A percentile compares a stretch with the other conserved stretches of the same genome.
Evolutionary conservation across 108 stramenopile genomes (phyloP).

Genomic region (Nitzschia putrida): DNA sequence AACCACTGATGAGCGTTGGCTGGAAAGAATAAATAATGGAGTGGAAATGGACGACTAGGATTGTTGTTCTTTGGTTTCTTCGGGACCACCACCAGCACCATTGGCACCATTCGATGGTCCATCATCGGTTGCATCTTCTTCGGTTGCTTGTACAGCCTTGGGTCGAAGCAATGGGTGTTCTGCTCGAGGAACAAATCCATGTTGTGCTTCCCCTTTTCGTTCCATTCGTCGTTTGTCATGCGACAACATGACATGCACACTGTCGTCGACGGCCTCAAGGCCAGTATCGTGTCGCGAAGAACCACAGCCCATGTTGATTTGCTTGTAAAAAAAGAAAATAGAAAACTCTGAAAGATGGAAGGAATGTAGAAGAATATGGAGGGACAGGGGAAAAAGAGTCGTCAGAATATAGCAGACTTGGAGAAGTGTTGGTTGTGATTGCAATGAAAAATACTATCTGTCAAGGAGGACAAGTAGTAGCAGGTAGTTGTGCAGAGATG

Average conservation of each 20-base stretch:
- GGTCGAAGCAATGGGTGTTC: conserved; percentile 41
- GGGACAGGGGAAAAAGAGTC: no score
- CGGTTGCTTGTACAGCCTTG: conserved; percentile 19
- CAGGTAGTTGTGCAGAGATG: no score
- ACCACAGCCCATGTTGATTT: conserved; percentile 39
- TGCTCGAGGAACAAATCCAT: conserved; percentile 53
- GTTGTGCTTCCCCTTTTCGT: conserved; percentile 36
- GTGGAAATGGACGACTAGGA: background rate
- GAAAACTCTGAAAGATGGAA: no score
- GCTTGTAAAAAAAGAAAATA: background rate
- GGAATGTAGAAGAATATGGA: no score
- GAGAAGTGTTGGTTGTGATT: no score
- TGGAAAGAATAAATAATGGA: background rate
- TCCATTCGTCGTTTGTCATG: conserved; percentile 51
- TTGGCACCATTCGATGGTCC: background rate
- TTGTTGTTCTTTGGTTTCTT: background rate
- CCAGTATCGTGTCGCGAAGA: conserved; percentile 34
- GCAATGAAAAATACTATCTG: no score
- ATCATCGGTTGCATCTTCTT: conserved; percentile 5
- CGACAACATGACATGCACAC: conserved; percentile 61
- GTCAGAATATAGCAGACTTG: no score
- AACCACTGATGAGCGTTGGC: no score
- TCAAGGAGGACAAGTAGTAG: no score
- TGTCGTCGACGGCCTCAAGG: conserved; percentile 49
- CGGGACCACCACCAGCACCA: background rate